Evolutionary conservation across 106 monocot genomes (phyloP).

Genomic region (Xerophyta viscosa): DNA sequence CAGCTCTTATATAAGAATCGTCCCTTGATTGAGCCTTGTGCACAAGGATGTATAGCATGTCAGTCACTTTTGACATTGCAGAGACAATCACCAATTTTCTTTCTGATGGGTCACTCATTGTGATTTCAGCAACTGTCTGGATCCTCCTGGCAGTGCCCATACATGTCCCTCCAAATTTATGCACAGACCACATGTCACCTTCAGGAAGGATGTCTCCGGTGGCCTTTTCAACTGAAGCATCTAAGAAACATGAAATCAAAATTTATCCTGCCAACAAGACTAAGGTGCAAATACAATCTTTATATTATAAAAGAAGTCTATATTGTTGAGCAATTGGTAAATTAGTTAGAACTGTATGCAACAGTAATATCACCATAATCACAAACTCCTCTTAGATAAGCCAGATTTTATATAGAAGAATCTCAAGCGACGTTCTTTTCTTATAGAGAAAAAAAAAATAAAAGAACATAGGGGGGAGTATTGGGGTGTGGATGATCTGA

Average conservation of each 20-base stretch:
- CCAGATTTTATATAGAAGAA: no score
- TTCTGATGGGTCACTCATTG: slow-evolving; percentile 66
- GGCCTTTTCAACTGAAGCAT: slow-evolving; percentile 48
- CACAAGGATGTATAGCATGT: slow-evolving; percentile 90
- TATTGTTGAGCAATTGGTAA: no score
- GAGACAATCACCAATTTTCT: slow-evolving; percentile 88
- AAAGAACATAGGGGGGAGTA: no score
- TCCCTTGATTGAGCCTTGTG: slow-evolving; percentile 84
- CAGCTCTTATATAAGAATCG: slow-evolving; percentile 60
- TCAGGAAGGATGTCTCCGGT: slow-evolving; percentile 37
- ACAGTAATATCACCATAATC: no score
- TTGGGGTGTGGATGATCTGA: no score
- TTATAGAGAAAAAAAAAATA: no score
- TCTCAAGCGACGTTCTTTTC: no score
- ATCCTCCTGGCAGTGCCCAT: slow-evolving; percentile 86
- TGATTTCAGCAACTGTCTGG: slow-evolving; percentile 74
- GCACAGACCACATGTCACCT: slow-evolving; percentile 93
- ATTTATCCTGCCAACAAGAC: not conserved
- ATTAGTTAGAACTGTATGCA: no score
- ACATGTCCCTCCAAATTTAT: slow-evolving; percentile 99
- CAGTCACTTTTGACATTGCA: slow-evolving; percentile 99
- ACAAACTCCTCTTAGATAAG: no score
- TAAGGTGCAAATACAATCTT: no score
- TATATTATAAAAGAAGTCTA: no score
- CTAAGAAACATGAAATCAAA: slow-evolving; percentile 16